A percentile compares a stretch with the other conserved stretches of the same genome.
phyloP scores from a whole-genome alignment of 345 rosid species.

The Salix brachista region DNA sequence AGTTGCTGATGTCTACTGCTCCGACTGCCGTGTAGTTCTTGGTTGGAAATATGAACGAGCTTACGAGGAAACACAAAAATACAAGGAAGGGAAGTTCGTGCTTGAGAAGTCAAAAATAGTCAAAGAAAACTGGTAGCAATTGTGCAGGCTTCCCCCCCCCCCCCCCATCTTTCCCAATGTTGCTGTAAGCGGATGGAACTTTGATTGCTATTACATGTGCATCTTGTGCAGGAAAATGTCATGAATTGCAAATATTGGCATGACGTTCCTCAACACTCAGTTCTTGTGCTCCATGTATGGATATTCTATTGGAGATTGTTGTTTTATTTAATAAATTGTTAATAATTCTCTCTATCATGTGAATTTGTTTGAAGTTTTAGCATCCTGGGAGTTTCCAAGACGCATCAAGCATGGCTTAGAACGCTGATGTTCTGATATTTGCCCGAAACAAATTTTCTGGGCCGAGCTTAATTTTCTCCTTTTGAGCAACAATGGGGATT shows the following conservation, averaged over 20 bases:
- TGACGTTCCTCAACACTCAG: not conserved
- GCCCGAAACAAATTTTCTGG: not conserved
- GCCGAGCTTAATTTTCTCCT: not conserved
- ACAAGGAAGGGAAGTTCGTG: slow-evolving; percentile 24
- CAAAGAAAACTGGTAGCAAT: slow-evolving; percentile 17
- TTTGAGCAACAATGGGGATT: not conserved
- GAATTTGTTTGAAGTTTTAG: not conserved
- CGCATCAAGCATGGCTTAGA: not conserved
- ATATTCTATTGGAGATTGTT: slow-evolving; percentile 19
- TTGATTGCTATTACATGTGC: slow-evolving; percentile 8
- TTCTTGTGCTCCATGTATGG: slow-evolving; percentile 21
- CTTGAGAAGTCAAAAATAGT: slow-evolving; percentile 23
- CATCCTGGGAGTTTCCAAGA: not conserved
- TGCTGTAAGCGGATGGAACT: slow-evolving; percentile 7
- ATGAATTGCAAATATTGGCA: slow-evolving; percentile 19
- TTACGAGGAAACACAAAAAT: slow-evolving; percentile 18
- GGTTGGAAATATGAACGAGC: slow-evolving; percentile 30
- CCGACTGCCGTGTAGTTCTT: slow-evolving; percentile 17
- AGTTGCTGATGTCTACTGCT: slow-evolving; percentile 20
- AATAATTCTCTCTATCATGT: slow-evolving; percentile 12
- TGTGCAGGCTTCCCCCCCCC: not conserved
- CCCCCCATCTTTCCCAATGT: slow-evolving; percentile 19
- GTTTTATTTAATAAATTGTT: slow-evolving; percentile 25
- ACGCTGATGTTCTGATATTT: not conserved
- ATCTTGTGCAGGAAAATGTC: slow-evolving; percentile 22